These are phyloP conservation scores for Solanum gandarillasii DNA, from an alignment of 257 asterid species.

Conservation along the genomic window DNA sequence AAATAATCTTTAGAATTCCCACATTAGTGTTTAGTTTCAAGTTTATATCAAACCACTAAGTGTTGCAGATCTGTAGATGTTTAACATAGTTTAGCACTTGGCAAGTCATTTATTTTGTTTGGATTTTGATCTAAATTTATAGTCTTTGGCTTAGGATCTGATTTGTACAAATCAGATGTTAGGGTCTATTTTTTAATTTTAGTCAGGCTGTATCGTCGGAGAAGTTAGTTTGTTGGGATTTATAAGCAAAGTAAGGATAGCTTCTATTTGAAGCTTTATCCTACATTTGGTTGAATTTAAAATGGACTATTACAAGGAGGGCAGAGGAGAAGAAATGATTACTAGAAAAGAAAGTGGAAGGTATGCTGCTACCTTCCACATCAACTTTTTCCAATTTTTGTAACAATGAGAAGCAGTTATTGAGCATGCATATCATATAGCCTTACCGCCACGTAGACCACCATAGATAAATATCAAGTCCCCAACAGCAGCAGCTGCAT, in stretches of 20 bases:
- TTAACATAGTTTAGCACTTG: background rate
- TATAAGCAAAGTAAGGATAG: background rate
- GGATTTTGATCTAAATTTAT: background rate
- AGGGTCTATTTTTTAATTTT: background rate
- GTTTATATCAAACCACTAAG: background rate
- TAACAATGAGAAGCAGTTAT: background rate
- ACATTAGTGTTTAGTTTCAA: background rate
- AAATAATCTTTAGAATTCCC: background rate
- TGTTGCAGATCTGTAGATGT: background rate
- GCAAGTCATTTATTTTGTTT: background rate
- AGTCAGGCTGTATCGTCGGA: background rate
- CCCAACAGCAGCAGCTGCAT: slow-evolving; percentile 98
- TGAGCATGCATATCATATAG: background rate
- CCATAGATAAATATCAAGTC: slow-evolving; percentile 93
- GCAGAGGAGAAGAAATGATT: background rate
- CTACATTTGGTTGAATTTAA: background rate
- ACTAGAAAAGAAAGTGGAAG: background rate
- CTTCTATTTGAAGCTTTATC: background rate
- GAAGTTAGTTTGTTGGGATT: background rate
- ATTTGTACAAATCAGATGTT: background rate
- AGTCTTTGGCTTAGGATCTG: background rate
- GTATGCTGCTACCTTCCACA: background rate
- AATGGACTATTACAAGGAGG: background rate
- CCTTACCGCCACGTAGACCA: slow-evolving; percentile 98
- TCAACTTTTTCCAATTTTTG: background rate